A percentile compares a stretch with the other conserved stretches of the same genome.
phyloP scores from a whole-genome alignment of 2,329 filamentous ascomycete species.

The Paraphaeosphaeria minitans region DNA sequence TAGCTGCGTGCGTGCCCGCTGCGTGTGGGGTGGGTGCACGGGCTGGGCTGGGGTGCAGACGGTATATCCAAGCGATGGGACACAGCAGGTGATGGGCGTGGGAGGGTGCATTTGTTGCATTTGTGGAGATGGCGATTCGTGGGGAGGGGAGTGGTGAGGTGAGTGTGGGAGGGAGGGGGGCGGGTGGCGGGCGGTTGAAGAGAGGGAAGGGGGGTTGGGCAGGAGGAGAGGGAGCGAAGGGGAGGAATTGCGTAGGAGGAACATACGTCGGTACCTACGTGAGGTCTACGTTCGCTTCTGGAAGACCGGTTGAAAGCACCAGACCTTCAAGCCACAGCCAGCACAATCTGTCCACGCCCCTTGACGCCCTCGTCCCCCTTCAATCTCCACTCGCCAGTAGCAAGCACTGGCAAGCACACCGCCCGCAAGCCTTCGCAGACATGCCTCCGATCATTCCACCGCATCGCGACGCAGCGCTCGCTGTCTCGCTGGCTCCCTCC shows the following conservation, averaged over 20 bases:
- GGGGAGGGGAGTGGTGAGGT: not conserved
- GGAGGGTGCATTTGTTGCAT: not conserved
- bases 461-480: not conserved
- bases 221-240: not conserved
- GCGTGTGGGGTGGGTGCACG: constrained; percentile 5
- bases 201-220: not conserved
- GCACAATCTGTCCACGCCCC: not conserved
- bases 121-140: not conserved
- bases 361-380: not conserved
- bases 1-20: not conserved
- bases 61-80: constrained; percentile 12
- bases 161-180: not conserved
- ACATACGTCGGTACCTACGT: not conserved
- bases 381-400: not conserved
- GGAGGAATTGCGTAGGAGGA: not conserved
- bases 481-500: too few species aligned
- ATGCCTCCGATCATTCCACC: constrained; percentile 6
- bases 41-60: constrained; percentile 1
- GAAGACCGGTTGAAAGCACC: too few species aligned
- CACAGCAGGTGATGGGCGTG: constrained; percentile 10
- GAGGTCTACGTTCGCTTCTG: too few species aligned
- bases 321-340: not conserved
- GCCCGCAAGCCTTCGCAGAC: not conserved
- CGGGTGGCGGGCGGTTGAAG: not conserved
- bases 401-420: constrained; percentile 1